Percentiles rank a stretch among this genome's conserved stretches.
Evolutionary conservation across 176 grass and related monocot genomes (phyloP).

Genomic region (Oryza rufipogon): DNA sequence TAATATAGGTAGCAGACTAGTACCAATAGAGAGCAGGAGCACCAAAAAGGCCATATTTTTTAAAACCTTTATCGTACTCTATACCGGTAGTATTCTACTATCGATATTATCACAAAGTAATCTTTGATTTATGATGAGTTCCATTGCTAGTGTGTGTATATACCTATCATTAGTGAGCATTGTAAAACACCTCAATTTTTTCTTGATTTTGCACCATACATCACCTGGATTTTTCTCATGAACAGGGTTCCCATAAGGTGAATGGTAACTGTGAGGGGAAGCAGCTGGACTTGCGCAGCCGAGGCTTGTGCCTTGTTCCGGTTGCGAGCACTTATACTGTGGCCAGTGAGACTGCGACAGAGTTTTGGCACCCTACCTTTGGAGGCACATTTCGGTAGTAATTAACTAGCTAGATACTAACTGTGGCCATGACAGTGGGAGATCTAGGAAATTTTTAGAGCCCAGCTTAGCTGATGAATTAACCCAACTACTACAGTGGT

Average conservation of each 20-base stretch:
- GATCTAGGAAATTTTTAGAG: neutral
- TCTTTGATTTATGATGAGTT: no score
- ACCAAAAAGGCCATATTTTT: no score
- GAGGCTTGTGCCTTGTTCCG: conserved; percentile 82
- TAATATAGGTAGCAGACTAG: no score
- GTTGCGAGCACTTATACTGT: conserved; percentile 72
- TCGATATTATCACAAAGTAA: no score
- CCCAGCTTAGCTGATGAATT: no score
- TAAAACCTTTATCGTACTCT: no score
- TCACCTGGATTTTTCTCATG: conserved; percentile 13
- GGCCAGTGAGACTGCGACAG: conserved; percentile 51
- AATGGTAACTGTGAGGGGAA: conserved; percentile 33
- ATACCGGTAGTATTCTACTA: no score
- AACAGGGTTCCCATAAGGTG: conserved; percentile 39
- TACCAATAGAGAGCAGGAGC: no score
- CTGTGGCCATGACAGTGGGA: neutral
- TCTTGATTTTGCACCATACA: neutral
- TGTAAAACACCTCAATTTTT: neutral
- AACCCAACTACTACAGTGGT: no score
- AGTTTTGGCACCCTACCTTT: conserved; percentile 87
- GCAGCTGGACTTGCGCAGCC: conserved; percentile 61
- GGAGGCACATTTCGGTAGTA: conserved; percentile 75
- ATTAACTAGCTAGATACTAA: neutral
- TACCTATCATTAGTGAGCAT: no score
- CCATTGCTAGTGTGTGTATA: no score